Conservation (phyloP, 2,329 filamentous ascomycete species). For the Stemphylium beticola region DNA sequence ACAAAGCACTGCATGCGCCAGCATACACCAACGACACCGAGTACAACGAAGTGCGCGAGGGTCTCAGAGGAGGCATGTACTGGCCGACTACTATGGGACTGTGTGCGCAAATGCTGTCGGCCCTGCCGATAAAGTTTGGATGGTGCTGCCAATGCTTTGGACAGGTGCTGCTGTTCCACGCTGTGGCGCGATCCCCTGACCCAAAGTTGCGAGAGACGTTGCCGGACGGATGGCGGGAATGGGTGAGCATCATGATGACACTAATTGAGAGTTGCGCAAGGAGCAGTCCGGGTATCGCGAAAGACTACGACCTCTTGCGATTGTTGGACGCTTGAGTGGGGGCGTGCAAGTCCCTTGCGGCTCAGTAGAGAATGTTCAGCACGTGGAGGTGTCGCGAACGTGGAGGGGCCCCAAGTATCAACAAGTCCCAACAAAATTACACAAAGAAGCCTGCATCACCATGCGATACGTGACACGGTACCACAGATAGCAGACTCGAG, state of each 20-base stretch:
- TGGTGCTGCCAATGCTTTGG: conserved; percentile 49
- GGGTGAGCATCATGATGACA: conserved; percentile 46
- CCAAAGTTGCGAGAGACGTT: conserved; percentile 38
- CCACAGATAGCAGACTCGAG: background rate
- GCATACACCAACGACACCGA: conserved; percentile 38
- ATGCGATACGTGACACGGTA: conserved; percentile 3
- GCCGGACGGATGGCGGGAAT: conserved; percentile 45
- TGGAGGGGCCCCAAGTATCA: background rate
- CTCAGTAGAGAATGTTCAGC: background rate
- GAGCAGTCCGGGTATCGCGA: conserved; percentile 44
- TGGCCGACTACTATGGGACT: conserved; percentile 48
- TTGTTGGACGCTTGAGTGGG: conserved; percentile 28
- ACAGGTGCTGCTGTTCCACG: conserved; percentile 44
- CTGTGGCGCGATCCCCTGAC: conserved; percentile 39
- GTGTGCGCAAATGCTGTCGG: conserved; percentile 45
- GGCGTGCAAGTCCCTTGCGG: background rate
- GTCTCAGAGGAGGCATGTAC: conserved; percentile 43
- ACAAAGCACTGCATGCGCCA: conserved; percentile 47
- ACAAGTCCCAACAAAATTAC: background rate
- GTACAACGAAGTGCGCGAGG: conserved; percentile 38
- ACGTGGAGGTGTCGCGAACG: background rate
- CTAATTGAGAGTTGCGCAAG: conserved; percentile 42
- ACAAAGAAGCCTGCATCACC: background rate
- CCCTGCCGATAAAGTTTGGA: conserved; percentile 46
- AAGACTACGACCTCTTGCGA: conserved; percentile 44